phyloP scores from a whole-genome alignment of 2,329 filamentous ascomycete species.

The Paraphaeosphaeria sporulosa region DNA sequence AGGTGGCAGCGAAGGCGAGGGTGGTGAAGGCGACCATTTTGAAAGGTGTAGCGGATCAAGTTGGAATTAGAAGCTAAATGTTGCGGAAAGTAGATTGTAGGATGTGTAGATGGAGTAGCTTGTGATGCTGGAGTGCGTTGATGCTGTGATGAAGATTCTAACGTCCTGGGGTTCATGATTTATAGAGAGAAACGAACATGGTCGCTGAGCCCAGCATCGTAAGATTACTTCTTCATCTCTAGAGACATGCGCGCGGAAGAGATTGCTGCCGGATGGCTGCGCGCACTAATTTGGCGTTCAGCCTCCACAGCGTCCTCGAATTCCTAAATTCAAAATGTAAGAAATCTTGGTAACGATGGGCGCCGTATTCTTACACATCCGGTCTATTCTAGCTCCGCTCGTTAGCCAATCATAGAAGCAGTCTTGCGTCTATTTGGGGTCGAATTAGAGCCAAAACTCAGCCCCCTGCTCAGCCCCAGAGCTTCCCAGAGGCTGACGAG shows the following conservation, averaged over 20 bases:
- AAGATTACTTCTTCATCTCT: constrained; percentile 3
- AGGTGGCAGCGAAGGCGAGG: constrained; percentile 27
- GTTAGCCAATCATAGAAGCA: background rate
- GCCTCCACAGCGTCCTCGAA: constrained; percentile 18
- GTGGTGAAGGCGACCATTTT: constrained; percentile 38
- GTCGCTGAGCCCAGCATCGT: constrained; percentile 1
- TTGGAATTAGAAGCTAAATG: constrained; percentile 5
- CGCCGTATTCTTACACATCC: background rate
- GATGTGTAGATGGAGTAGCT: constrained; percentile 18
- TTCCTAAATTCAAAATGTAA: constrained; percentile 8
- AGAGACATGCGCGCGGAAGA: constrained; percentile 16
- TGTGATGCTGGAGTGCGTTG: constrained; percentile 15
- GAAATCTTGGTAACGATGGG: background rate
- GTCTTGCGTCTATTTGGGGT: background rate
- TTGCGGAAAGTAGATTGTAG: background rate
- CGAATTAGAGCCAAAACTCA: too few relatives aligned
- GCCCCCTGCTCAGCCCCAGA: too few relatives aligned
- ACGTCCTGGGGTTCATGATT: constrained; percentile 13
- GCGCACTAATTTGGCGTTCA: constrained; percentile 15
- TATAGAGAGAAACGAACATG: constrained; percentile 21
- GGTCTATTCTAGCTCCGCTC: too few relatives aligned
- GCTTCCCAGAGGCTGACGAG: constrained; percentile 13
- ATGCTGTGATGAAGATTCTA: constrained; percentile 29
- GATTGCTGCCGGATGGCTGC: constrained; percentile 20
- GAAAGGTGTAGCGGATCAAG: constrained; percentile 15